Base-by-base conservation (phyloP, 495 filamentous ascomycete species). In the Aspergillus bridgeri region DNA sequence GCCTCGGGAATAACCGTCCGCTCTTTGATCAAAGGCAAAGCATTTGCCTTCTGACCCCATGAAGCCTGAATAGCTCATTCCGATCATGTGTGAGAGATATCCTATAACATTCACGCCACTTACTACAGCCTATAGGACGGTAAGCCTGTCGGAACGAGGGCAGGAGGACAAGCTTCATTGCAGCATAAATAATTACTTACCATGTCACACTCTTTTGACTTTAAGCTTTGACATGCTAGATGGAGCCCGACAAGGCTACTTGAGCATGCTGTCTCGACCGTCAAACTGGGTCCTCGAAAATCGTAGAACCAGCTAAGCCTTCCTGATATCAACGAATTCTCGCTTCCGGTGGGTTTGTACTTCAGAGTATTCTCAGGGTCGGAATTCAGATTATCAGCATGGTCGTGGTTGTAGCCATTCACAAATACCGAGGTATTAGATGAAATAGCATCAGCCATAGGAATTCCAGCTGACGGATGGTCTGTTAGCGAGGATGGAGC, bases 181-280 rank as follows among this genome's bases (percentile, higher is more conserved):
- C n/a, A n/a, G n/a, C n/a, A n/a, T n/a, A n/a, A n/a, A n/a, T n/a
- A n/a, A 48, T 5, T 23, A 47, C 47, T 27, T 48, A 62, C 60
- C 51, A 64, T 62, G 8, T 72, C 57, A 43, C 63, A 63, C 20
- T 78, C 76, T 8, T 68, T 61, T 17, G 48, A 50, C 6, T 70
- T 67, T 3, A 82, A 42, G 48, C 64, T 67, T 46, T 77, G 68
- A 54, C 69, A 73, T 2, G 69, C 73, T 42, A 74, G 59, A 58
- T 78, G 73, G 1, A 70, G 51, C 15, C 68, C 65, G 22, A 71
- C 64, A n/a, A 78, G 51, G 42, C 66, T 69, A 13, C 63, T 61
- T 2, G 70, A 73, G 59, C 75, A 78, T 0, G 71, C 74, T 13
- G 73, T 71, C 48, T 75, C 71, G 0, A 62, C 45, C 2, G 51